Conservation (phyloP, 805 yeast genomes). For the Candida wancherniae region DNA sequence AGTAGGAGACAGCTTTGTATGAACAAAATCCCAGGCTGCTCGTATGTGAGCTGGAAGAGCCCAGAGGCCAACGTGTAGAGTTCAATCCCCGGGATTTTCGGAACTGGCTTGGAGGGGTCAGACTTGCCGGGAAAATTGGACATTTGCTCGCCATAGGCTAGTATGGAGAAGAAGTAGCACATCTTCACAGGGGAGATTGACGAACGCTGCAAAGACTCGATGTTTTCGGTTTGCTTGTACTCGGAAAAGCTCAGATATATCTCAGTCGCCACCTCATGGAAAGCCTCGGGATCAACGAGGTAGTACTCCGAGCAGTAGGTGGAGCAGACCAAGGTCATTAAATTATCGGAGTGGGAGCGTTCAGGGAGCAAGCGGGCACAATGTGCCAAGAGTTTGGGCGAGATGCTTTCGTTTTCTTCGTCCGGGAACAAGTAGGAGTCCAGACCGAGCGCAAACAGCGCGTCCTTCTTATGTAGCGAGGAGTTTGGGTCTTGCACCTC, state of each 20-base stretch:
- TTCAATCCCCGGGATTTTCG: constrained; percentile 31
- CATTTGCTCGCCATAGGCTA: constrained; percentile 39
- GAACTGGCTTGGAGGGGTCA: constrained; percentile 8
- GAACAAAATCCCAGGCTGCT: constrained; percentile 26
- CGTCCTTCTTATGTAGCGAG: too few relatives aligned
- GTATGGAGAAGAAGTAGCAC: constrained; percentile 29
- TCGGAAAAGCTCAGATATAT: constrained; percentile 14
- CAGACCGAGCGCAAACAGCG: too few relatives aligned
- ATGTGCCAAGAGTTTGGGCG: constrained; percentile 19
- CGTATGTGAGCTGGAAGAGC: constrained; percentile 29
- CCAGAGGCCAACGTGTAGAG: constrained; percentile 29
- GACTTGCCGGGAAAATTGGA: constrained; percentile 8
- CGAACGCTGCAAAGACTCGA: constrained; percentile 1
- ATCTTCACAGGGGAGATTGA: constrained; percentile 15
- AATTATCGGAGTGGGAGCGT: constrained; percentile 17
- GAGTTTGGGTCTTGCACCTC: too few relatives aligned
- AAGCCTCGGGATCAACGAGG: constrained; percentile 23
- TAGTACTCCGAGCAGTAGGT: constrained; percentile 35
- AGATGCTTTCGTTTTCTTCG: constrained; percentile 23
- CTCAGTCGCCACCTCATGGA: constrained; percentile 13
- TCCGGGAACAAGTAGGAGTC: constrained; percentile 26
- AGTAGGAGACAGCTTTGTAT: constrained; percentile 32
- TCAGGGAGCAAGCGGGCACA: constrained; percentile 24
- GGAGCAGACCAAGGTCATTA: constrained; percentile 23
- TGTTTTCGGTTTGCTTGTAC: too few relatives aligned